Percentiles rank a stretch among this genome's conserved stretches.
Conservation (phyloP, 2,329 filamentous ascomycete species). For the Beauveria asiatica region DNA sequence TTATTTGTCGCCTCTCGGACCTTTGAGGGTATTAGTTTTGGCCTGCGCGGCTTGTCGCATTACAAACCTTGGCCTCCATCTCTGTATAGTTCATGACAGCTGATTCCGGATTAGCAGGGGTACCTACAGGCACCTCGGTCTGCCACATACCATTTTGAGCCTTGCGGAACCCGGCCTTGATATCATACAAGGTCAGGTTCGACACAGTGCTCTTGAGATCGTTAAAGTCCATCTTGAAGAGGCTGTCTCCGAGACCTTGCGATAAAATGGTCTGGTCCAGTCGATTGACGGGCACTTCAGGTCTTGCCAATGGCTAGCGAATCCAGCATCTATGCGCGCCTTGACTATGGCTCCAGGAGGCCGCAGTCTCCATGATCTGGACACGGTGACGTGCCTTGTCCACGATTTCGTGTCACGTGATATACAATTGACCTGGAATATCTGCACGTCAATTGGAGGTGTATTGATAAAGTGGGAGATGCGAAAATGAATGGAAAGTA, state of each 20-base stretch:
- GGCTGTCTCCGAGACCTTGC: too few species aligned
- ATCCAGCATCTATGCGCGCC: neutral
- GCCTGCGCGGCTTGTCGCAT: conserved; percentile 1
- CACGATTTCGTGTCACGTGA: neutral
- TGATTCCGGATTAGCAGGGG: conserved; percentile 32
- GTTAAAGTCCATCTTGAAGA: conserved; percentile 68
- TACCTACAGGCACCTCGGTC: conserved; percentile 8
- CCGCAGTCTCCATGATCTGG: conserved; percentile 7
- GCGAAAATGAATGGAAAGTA: neutral
- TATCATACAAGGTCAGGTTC: conserved; percentile 87
- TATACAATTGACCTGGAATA: neutral
- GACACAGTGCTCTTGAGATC: conserved; percentile 78
- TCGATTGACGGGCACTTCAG: neutral
- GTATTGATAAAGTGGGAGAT: too few species aligned
- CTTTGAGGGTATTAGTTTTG: conserved; percentile 32
- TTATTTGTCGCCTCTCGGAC: conserved; percentile 98
- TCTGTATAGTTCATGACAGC: conserved; percentile 98
- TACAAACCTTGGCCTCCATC: conserved; percentile 63
- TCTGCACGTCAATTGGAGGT: neutral
- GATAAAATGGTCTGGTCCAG: neutral
- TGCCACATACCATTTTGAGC: conserved; percentile 78
- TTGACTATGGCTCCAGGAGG: conserved; percentile 3
- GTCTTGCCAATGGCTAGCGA: conserved; percentile 2
- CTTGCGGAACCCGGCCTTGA: conserved; percentile 91
- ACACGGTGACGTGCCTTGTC: conserved; percentile 9